Percentiles rank a stretch among this genome's conserved stretches.
These are phyloP conservation scores for Lachancea thermotolerans DNA, from an alignment of 805 yeast species.

Conservation along the genomic window DNA sequence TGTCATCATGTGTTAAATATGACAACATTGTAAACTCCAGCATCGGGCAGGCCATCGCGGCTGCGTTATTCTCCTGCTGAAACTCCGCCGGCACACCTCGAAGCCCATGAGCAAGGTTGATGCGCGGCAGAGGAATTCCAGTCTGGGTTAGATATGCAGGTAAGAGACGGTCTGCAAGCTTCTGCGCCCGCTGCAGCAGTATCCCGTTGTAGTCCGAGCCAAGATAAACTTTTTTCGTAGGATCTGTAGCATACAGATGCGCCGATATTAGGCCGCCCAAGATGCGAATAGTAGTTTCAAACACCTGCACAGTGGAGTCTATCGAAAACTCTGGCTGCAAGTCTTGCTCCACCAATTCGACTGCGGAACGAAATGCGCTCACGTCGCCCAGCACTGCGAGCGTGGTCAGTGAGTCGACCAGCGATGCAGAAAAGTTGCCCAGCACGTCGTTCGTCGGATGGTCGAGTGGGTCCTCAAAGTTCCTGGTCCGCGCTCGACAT, in stretches of 20 bases:
- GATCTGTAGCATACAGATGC: constrained; percentile 61
- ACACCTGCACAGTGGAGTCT: constrained; percentile 75
- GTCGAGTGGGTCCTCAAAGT: constrained; percentile 45
- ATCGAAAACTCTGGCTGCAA: constrained; percentile 41
- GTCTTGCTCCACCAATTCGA: constrained; percentile 35
- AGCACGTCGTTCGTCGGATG: constrained; percentile 69
- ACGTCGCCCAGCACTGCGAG: constrained; percentile 65
- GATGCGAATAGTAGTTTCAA: constrained; percentile 76
- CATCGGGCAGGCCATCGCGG: constrained; percentile 82
- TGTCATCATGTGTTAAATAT: constrained; percentile 62
- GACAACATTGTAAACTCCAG: constrained; percentile 76
- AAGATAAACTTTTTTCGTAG: constrained; percentile 34
- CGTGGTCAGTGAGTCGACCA: constrained; percentile 75
- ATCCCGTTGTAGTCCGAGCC: constrained; percentile 57
- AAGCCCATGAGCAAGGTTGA: constrained; percentile 56
- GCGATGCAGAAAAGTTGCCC: constrained; percentile 75
- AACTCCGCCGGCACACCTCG: constrained; percentile 36
- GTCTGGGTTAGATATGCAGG: constrained; percentile 61
- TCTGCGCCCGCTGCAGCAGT: constrained; percentile 63
- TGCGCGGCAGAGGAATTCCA: constrained; percentile 73
- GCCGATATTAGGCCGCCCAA: constrained; percentile 77
- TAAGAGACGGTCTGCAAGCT: constrained; percentile 63
- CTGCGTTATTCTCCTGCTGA: constrained; percentile 67
- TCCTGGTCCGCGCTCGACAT: constrained; percentile 65
- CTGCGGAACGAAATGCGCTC: constrained; percentile 43